Evolutionary conservation across 163 green algal species (phyloP), one percentile per base, ranked within the genome.

Genomic region (Coccomyxa subellipsoidea): DNA sequence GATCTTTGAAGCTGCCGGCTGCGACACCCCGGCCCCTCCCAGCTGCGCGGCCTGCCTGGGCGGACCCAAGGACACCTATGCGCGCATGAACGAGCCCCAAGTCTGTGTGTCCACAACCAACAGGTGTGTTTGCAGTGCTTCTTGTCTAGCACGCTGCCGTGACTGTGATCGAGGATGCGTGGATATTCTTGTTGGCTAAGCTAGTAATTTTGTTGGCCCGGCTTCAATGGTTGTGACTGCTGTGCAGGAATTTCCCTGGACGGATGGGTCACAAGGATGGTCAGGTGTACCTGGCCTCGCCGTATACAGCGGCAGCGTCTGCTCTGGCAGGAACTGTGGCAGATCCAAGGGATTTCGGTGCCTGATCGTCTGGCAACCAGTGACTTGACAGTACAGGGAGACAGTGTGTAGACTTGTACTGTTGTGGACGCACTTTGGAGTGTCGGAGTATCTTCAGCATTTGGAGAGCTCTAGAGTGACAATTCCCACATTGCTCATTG

Each of bases 241-340:
- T 59, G n/a, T 83, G 84, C 84, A 88, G 90, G 79, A 99, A 99
- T 85, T 99, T 99, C 94, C 96, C 96, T 7, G 96, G 96, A 31
- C 91, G 96, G 73, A 99, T 99, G 96, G 96, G 96, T 7, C 92
- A 98, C 92, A 98, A 98, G 89, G 95, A 98, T 83, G 96, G 94
- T 29, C 93, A 98, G 88, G 92, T 99, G 47, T 99, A 98, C 90
- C 89, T 99, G 40, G 96, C 95, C 1, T 97, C 92, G 4, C 96
- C 96, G 37, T 98, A 92, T 88, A 98, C 96, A 4, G 96, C 96
- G 7, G 96, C 96, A 25, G 94, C 96, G 0, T 97, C 92, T 0
- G 96, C 96, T 9, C 88, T 99, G 25, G 88, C 89, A 36, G 95
- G 95, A 38, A 86, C 79, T 32, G 94, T 99, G 38, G 92, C 91